Base-by-base conservation (phyloP, 106 monocot genomes). In the Gastrodia elata region DNA sequence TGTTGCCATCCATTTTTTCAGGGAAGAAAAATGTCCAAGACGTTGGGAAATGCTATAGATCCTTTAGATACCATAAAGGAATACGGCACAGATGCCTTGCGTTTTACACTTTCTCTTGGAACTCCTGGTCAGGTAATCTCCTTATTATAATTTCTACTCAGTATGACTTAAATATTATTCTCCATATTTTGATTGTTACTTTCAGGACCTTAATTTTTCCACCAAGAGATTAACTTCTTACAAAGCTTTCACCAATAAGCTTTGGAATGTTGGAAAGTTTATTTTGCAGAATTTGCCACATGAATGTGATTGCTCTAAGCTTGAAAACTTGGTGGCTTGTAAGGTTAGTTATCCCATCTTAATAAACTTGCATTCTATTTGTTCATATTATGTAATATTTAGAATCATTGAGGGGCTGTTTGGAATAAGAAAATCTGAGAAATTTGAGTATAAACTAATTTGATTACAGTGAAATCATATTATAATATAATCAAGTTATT, bases 191-290 rank as follows among this genome's bases (percentile, higher is more conserved):
- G 26, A 15, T 68, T 73, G 24, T 61, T 70, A 27, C 28, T 71
- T 80, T 64, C 84, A 96, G 96, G 96, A 96, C 68, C 87, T 97
- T 64, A 97, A 92, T 78, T 76, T 97, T 7, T 92, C 92, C 35
- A 81, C 74, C 15, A 92, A 97, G 80, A 88, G 97, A 78, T 83
- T 97, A 69, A 78, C 77, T 36, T 84, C 92, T 39, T 93, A 93
- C 76, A 97, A 97, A 76, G 90, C 97, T 84, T 97, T 97, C 76
- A 97, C 92, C 2, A 97, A 97, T 73, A 97, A 97, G 73, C 74
- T 97, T 38, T 97, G 97, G 97, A 97, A 97, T 85, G 97, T 92
- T 77, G 92, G 97, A 69, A 97, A 93, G 72, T 97, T 97, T 83
- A 74, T 97, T 1, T 76, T 97, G 72, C 92, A 97, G 78, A 97